Conservation (phyloP, 73 alveolate species). For the Paramecium sonneborni region DNA sequence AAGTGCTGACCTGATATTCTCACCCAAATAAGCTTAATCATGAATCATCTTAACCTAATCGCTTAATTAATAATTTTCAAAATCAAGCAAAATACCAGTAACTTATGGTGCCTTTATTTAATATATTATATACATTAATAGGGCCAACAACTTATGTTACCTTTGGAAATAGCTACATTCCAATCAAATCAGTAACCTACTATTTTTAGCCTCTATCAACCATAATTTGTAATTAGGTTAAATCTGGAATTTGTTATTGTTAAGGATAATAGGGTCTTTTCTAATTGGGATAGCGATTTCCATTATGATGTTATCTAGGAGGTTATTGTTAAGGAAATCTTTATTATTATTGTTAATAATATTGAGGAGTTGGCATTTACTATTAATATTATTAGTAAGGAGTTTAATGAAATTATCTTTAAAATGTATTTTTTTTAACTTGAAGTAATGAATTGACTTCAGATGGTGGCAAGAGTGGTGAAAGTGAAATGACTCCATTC, state of each 20-base stretch:
- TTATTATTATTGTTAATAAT: neutral
- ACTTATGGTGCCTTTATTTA: constrained; percentile 7
- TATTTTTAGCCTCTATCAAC: constrained; percentile 5
- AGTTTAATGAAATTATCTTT: constrained; percentile 4
- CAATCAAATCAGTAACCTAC: neutral
- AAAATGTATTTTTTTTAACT: neutral
- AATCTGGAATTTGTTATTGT: neutral
- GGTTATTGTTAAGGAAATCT: neutral
- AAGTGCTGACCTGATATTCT: constrained; percentile 42
- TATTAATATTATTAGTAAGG: neutral
- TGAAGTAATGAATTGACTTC: neutral
- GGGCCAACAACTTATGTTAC: constrained; percentile 42
- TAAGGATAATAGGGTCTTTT: neutral
- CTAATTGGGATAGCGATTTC: neutral
- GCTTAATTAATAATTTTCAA: constrained; percentile 13
- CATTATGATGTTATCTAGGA: neutral
- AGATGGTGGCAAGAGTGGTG: neutral
- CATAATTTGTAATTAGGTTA: neutral
- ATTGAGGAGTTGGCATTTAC: neutral
- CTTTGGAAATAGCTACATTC: constrained; percentile 7
- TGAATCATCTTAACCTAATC: neutral
- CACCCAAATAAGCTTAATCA: neutral
- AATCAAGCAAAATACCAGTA: constrained; percentile 38
- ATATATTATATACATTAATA: neutral
- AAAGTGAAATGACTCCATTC: neutral